A percentile compares a stretch with the other conserved stretches of the same genome.
Evolutionary conservation across 805 yeast genomes (phyloP).

Genomic region (Yarrowia divulgata): DNA sequence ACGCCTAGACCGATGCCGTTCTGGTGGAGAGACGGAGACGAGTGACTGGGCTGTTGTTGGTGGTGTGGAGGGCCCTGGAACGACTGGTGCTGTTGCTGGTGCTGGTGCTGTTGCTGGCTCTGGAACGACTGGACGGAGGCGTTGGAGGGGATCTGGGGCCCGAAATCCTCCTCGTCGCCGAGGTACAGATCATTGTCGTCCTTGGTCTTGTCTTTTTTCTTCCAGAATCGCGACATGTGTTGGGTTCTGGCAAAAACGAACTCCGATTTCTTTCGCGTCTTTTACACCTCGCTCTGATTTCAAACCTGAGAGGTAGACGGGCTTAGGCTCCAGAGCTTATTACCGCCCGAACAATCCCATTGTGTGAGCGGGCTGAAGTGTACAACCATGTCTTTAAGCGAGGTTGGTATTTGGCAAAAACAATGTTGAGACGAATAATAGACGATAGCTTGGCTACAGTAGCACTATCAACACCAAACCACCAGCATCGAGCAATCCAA

Average conservation of each 20-base stretch:
- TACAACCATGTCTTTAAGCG: no score
- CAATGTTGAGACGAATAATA: no score
- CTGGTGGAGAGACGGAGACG: conserved; percentile 20
- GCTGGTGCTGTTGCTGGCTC: neutral
- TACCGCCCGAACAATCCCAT: neutral
- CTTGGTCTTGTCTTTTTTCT: conserved; percentile 27
- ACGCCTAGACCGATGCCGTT: conserved; percentile 12
- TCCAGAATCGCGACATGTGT: conserved; percentile 40
- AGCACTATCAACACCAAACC: no score
- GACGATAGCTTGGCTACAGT: no score
- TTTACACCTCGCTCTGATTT: neutral
- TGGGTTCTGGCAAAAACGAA: neutral
- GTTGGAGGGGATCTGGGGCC: conserved; percentile 10
- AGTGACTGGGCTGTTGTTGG: neutral
- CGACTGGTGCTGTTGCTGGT: neutral
- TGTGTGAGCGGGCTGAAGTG: neutral
- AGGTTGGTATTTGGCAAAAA: no score
- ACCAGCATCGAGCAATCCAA: no score
- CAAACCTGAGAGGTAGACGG: neutral
- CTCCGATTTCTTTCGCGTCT: conserved; percentile 4
- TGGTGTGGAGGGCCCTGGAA: neutral
- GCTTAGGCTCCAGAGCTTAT: neutral
- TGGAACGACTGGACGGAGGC: neutral
- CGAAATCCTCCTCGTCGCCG: conserved; percentile 38
- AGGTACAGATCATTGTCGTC: conserved; percentile 39